Evolutionary conservation across 1,284 basidiomycete species (phyloP).

Genomic region (Tylopilus sp.): DNA sequence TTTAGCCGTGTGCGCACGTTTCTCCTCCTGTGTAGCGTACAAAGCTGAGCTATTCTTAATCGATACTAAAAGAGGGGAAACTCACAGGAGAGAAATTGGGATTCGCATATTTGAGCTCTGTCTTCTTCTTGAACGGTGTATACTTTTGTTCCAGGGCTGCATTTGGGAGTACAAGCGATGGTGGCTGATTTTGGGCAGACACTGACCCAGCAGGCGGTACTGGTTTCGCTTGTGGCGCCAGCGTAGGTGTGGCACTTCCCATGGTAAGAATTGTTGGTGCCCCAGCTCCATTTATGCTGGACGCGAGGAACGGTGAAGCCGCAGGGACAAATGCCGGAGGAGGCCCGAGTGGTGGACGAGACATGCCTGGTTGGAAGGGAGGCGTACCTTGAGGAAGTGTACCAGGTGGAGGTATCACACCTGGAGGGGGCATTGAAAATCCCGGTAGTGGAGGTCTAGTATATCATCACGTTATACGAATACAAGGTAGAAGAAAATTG

Average conservation of each 20-base stretch:
- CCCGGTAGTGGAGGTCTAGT: constrained; percentile 45
- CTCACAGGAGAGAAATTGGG: constrained; percentile 73
- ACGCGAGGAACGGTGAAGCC: constrained; percentile 20
- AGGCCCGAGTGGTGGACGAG: constrained; percentile 36
- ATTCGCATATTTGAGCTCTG: constrained; percentile 71
- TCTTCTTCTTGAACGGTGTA: constrained; percentile 72
- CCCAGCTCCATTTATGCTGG: constrained; percentile 18
- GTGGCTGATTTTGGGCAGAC: constrained; percentile 27
- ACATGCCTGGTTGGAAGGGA: constrained; percentile 40
- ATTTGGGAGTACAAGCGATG: constrained; percentile 52
- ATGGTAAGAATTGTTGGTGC: constrained; percentile 12
- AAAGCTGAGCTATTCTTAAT: constrained; percentile 1
- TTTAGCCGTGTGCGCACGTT: constrained; percentile 68
- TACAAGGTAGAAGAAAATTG: constrained; percentile 9
- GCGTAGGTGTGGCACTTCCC: constrained; percentile 24
- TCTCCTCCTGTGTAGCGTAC: constrained; percentile 61
- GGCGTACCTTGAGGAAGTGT: constrained; percentile 37
- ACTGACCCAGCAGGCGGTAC: constrained; percentile 20
- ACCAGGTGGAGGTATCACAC: constrained; percentile 36
- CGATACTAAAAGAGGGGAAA: constrained; percentile 12
- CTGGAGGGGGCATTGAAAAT: constrained; percentile 38
- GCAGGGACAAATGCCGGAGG: constrained; percentile 39
- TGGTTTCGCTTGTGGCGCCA: constrained; percentile 16
- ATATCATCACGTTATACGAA: constrained; percentile 15
- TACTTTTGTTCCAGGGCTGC: constrained; percentile 59